Conservation (phyloP, 2,329 filamentous ascomycete species). For the Curvularia verruculosa region DNA sequence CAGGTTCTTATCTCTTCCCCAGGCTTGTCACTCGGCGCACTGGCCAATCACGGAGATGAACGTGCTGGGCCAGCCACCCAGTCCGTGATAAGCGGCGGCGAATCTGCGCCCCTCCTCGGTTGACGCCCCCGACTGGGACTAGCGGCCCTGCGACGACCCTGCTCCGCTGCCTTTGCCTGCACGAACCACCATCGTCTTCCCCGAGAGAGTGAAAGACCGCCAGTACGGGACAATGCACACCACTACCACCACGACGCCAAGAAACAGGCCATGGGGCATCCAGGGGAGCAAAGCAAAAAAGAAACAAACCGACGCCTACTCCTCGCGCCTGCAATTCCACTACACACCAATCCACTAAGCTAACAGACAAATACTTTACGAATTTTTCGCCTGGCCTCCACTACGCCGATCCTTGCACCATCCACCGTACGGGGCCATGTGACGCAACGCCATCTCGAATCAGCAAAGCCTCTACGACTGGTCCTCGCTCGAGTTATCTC, state of each 20-base stretch:
- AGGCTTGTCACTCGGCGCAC: slow-evolving; percentile 26
- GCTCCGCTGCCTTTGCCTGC: slow-evolving; percentile 21
- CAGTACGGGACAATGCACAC: slow-evolving; percentile 9
- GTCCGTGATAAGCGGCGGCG: slow-evolving; percentile 46
- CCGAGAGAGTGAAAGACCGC: slow-evolving; percentile 21
- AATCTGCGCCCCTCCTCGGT: slow-evolving; percentile 44
- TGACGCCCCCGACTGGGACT: slow-evolving; percentile 39
- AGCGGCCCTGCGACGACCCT: slow-evolving; percentile 37
- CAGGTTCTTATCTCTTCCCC: slow-evolving; percentile 41
- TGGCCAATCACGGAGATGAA: slow-evolving; percentile 26
- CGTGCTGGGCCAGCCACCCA: slow-evolving; percentile 21
- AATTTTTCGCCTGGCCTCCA: background rate
- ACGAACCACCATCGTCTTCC: slow-evolving; percentile 35
- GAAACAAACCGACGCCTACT: background rate
- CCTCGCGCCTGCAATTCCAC: background rate
- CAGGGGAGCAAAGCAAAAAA: background rate
- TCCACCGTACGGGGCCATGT: slow-evolving; percentile 1
- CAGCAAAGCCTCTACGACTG: slow-evolving; percentile 9
- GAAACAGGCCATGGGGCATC: background rate
- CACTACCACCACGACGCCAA: no score
- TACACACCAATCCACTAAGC: background rate
- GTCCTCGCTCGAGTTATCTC: slow-evolving; percentile 25
- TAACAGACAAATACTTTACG: background rate
- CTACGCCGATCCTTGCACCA: slow-evolving; percentile 23
- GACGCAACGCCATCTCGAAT: slow-evolving; percentile 15